Conservation (phyloP, 495 filamentous ascomycete genomes). For the Aspergillus affinis region DNA sequence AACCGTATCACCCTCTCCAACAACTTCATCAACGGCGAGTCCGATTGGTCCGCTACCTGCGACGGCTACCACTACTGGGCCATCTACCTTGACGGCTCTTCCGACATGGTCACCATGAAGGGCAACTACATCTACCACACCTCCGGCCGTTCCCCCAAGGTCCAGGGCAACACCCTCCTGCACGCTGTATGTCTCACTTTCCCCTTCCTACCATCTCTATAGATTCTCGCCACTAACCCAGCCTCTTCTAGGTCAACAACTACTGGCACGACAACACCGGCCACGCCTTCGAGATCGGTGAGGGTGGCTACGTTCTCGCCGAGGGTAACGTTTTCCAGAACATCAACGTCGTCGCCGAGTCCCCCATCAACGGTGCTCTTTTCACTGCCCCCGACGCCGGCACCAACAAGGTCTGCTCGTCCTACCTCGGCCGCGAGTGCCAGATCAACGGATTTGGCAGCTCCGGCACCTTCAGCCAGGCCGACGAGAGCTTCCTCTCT, state of each 20-base stretch:
- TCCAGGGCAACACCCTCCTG: slow-evolving; percentile 42
- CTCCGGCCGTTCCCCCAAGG: slow-evolving; percentile 42
- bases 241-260: slow-evolving; percentile 42
- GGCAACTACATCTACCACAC: slow-evolving; percentile 50
- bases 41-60: slow-evolving; percentile 42
- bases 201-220: too few species aligned
- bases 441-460: slow-evolving; percentile 43
- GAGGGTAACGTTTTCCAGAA: slow-evolving; percentile 57
- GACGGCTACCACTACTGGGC: slow-evolving; percentile 51
- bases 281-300: slow-evolving; percentile 53
- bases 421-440: slow-evolving; percentile 43
- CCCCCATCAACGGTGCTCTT: slow-evolving; percentile 33
- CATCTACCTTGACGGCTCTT: slow-evolving; percentile 40
- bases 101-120: slow-evolving; percentile 45
- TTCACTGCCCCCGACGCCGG: slow-evolving; percentile 4
- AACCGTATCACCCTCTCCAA: slow-evolving; percentile 50
- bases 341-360: slow-evolving; percentile 28
- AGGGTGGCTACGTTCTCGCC: slow-evolving; percentile 47
- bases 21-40: slow-evolving; percentile 43
- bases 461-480: slow-evolving; percentile 29
- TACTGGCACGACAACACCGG: slow-evolving; percentile 51
- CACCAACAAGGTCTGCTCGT: neutral
- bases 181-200: slow-evolving; percentile 27
- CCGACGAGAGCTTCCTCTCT: slow-evolving; percentile 36
- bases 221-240: too few species aligned